Evolutionary conservation across 148 eudicot genomes (phyloP).

Genomic region (Cornus suecica): DNA sequence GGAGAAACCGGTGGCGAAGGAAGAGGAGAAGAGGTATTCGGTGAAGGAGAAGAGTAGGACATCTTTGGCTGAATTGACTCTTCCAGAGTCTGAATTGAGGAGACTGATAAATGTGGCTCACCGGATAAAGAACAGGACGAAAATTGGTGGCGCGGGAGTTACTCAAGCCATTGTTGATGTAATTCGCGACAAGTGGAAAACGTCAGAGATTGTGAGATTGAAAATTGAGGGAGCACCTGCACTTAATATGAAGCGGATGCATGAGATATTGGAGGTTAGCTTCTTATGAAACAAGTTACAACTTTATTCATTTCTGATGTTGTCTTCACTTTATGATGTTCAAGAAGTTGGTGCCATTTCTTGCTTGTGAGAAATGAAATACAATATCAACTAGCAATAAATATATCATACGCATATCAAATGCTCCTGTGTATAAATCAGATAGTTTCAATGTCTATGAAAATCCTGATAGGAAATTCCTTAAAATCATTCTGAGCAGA

Average conservation of each 20-base stretch:
- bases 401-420: not conserved
- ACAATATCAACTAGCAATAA: not conserved
- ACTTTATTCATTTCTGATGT: not conserved
- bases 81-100: conserved; percentile 75
- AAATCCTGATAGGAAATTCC: not conserved
- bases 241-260: conserved; percentile 86
- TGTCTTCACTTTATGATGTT: not conserved
- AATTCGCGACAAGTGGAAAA: conserved; percentile 77
- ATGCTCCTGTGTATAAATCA: not conserved
- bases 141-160: conserved; percentile 69
- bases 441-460: not conserved
- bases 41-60: conserved; percentile 65
- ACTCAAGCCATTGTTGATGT: conserved; percentile 62
- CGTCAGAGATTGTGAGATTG: conserved; percentile 67
- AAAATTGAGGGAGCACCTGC: conserved; percentile 91
- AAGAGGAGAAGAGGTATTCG: conserved; percentile 32
- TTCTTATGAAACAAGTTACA: conserved; percentile 5
- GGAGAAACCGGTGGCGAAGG: conserved; percentile 53
- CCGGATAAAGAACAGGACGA: conserved; percentile 60
- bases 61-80: conserved; percentile 75
- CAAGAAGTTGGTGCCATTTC: conserved; percentile 1
- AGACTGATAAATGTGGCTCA: conserved; percentile 61
- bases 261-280: conserved; percentile 87
- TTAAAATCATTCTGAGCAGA: not conserved
- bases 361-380: too few species aligned